Conservation (phyloP, 768 basidiomycete species). For the Mycena galericulata region DNA sequence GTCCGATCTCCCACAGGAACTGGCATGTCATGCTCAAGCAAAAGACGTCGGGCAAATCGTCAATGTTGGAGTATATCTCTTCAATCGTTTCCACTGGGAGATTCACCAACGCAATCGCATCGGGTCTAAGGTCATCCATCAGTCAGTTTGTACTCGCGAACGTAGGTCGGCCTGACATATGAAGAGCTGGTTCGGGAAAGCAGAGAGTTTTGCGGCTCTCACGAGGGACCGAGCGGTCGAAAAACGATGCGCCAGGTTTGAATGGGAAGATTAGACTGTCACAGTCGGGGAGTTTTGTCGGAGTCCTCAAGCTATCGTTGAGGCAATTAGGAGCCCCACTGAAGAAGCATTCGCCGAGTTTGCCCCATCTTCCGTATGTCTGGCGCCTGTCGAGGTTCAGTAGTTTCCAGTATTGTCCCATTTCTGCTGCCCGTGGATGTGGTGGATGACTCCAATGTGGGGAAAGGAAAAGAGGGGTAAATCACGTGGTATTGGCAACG, state of each 20-base stretch:
- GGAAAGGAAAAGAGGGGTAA: too few relatives aligned
- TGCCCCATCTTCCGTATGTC: constrained; percentile 7
- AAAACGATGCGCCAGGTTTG: background rate
- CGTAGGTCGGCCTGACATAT: too few relatives aligned
- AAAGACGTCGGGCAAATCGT: background rate
- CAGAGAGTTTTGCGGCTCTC: too few relatives aligned
- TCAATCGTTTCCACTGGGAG: constrained; percentile 13
- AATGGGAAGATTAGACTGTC: background rate
- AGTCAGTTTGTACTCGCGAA: background rate
- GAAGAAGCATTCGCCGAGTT: constrained; percentile 19
- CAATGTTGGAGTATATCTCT: constrained; percentile 10
- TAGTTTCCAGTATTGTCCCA: constrained; percentile 24
- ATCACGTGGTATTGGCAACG: too few relatives aligned
- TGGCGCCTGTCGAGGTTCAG: constrained; percentile 26
- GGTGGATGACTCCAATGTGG: too few relatives aligned
- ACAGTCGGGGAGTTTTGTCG: constrained; percentile 1
- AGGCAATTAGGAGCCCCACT: background rate
- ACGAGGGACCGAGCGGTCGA: too few relatives aligned
- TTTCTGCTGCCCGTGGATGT: background rate
- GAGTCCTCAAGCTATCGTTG: background rate
- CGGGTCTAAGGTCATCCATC: background rate
- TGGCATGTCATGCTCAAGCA: constrained; percentile 15
- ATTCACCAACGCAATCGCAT: background rate
- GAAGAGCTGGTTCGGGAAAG: too few relatives aligned
- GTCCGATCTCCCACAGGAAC: constrained; percentile 20